A percentile compares a stretch with the other conserved stretches of the same genome.
phyloP scores from a whole-genome alignment of 2,329 filamentous ascomycete species.

The Torrubiella hemipterigena region DNA sequence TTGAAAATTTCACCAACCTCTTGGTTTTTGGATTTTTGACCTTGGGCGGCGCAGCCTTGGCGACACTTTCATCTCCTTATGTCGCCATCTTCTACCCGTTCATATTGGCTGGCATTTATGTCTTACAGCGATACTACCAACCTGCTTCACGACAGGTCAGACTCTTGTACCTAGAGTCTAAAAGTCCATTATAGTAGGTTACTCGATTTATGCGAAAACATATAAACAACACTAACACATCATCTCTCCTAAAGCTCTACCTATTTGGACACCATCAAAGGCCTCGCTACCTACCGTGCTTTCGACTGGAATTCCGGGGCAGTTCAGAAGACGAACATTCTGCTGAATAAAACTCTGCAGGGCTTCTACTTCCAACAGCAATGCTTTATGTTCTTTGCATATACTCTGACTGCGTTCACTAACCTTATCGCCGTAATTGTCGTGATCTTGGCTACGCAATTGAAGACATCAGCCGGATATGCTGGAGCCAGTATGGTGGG shows the following conservation, averaged over 20 bases:
- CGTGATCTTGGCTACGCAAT: constrained; percentile 31
- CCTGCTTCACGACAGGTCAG: constrained; percentile 44
- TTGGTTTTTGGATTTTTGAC: constrained; percentile 6
- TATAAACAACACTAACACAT: constrained; percentile 10
- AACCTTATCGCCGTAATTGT: constrained; percentile 32
- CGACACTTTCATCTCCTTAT: constrained; percentile 24
- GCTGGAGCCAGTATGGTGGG: constrained; percentile 25
- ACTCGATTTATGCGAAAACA: no score
- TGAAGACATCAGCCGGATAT: constrained; percentile 22
- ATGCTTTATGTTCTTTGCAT: no score
- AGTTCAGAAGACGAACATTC: constrained; percentile 25
- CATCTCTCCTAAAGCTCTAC: constrained; percentile 21
- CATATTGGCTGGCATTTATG: constrained; percentile 27
- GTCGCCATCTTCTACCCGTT: constrained; percentile 33
- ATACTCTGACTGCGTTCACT: constrained; percentile 35
- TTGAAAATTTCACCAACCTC: constrained; percentile 6
- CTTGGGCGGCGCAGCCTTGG: constrained; percentile 29
- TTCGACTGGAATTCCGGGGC: constrained; percentile 41
- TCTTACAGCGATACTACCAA: constrained; percentile 42
- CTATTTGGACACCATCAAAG: constrained; percentile 44
- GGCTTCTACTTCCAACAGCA: no score
- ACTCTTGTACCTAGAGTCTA: constrained; percentile 43
- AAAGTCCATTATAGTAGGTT: constrained; percentile 39
- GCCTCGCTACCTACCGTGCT: constrained; percentile 42
- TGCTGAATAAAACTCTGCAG: no score